Evolutionary conservation across 768 basidiomycete genomes (phyloP), one percentile per base, ranked within the genome.

Genomic region (Cystoderma amianthinum): DNA sequence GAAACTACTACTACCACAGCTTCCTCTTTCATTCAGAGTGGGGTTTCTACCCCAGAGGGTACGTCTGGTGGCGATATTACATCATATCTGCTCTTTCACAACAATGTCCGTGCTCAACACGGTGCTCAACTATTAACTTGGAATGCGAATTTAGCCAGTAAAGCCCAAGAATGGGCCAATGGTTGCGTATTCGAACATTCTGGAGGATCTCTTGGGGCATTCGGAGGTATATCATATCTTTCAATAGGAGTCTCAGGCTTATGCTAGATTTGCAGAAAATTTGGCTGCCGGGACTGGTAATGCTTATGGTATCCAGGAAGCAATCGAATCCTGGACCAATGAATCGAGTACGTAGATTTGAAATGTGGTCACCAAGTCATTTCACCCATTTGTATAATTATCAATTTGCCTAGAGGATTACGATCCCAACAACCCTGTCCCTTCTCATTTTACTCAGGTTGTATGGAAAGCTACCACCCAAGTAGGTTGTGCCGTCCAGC

Each of bases 371-470:
- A 28, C n/a, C 25, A n/a, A n/a, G n/a, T n/a, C n/a, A n/a, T n/a
- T n/a, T n/a, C n/a, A n/a, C n/a, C n/a, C n/a, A n/a, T n/a, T n/a
- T n/a, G n/a, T n/a, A n/a, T n/a, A n/a, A n/a, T n/a, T n/a, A n/a
- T n/a, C 7, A 28, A 28, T 28, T 28, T 28, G 7, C 25, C n/a
- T n/a, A 28, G 25, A 28, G 25, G 48, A 74, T 28, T 85, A 83
- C 53, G 48, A 79, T 49, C 61, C 80, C 24, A 67, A 51, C 50
- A 76, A 75, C 56, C 83, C 84, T 2, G 47, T 58, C 30, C 50
- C 72, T 13, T 82, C 80, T 36, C 85, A 87, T 55, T 87, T 80
- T 52, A 86, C 85, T 6, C 83, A 85, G 56, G 72, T 84, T 4
- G 82, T 87, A 5, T 87, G 85, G 84, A 85, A 86, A 58, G 65